These are phyloP conservation scores for Corylus americana DNA, from an alignment of 306 rosid genomes.

Conservation along the genomic window DNA sequence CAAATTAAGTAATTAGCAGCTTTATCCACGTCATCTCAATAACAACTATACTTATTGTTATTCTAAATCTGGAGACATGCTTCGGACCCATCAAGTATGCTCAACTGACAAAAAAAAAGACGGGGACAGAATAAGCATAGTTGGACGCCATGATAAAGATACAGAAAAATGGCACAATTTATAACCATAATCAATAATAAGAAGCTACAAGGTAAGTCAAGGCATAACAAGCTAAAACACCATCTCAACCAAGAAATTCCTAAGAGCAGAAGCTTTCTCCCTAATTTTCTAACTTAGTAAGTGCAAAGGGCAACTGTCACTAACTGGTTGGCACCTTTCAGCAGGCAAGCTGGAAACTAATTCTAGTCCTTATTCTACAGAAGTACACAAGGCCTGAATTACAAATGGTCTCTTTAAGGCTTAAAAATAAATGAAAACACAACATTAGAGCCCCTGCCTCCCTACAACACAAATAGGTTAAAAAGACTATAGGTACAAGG, in stretches of 20 bases:
- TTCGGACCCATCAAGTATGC: background rate
- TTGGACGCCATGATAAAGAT: background rate
- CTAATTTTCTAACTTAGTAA: background rate
- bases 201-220: constrained; percentile 8
- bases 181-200: constrained; percentile 10
- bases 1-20: background rate
- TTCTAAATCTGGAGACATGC: background rate
- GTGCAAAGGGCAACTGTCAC: constrained; percentile 7
- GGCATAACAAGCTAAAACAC: background rate
- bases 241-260: background rate
- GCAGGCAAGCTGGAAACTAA: constrained; percentile 17
- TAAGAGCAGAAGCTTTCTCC: background rate
- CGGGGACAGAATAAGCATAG: background rate
- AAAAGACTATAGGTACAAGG: background rate
- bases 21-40: too few species aligned
- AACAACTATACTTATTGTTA: too few species aligned
- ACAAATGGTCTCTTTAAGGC: constrained; percentile 20
- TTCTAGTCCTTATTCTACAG: constrained; percentile 32
- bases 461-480: constrained; percentile 34
- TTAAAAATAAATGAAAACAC: constrained; percentile 4
- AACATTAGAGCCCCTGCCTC: constrained; percentile 11
- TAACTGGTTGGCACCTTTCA: constrained; percentile 16
- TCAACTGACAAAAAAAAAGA: background rate
- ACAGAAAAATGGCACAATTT: background rate
- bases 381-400: constrained; percentile 31